phyloP scores from a whole-genome alignment of 2,329 filamentous ascomycete genomes.

The Aspergillus viridinutans region DNA sequence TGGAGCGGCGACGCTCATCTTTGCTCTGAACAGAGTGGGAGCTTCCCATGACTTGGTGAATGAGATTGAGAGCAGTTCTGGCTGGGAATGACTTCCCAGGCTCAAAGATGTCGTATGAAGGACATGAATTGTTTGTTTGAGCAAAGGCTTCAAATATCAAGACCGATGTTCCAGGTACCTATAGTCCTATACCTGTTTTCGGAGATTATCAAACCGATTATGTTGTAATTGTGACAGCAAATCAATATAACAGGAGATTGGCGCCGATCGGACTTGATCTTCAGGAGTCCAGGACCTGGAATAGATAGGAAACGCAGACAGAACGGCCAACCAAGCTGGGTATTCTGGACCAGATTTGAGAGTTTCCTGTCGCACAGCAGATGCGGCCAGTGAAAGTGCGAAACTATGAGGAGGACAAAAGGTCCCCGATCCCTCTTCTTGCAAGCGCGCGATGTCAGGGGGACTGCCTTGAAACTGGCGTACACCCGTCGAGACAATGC shows the following conservation, averaged over 20 bases:
- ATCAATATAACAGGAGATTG: neutral
- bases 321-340: neutral
- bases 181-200: neutral
- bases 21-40: slow-evolving; percentile 29
- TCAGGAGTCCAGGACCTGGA: neutral
- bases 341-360: neutral
- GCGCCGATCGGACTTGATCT: neutral
- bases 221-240: neutral
- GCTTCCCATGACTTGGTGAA: slow-evolving; percentile 32
- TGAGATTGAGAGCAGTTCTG: slow-evolving; percentile 7
- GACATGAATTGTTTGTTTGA: neutral
- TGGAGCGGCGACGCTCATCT: slow-evolving; percentile 30
- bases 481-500: neutral
- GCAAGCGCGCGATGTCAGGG: neutral
- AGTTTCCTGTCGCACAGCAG: neutral
- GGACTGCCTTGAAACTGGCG: neutral
- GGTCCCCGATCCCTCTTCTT: neutral
- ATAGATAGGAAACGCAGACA: neutral
- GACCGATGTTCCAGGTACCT: neutral
- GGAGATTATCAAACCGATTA: neutral
- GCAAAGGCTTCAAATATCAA: neutral
- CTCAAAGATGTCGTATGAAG: slow-evolving; percentile 1
- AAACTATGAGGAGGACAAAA: neutral
- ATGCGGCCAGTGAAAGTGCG: neutral
- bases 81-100: slow-evolving; percentile 10